A percentile compares a stretch with the other conserved stretches of the same genome.
Evolutionary conservation across 176 grass and related monocot species (phyloP).

Genomic region (Saccharum officinarum): DNA sequence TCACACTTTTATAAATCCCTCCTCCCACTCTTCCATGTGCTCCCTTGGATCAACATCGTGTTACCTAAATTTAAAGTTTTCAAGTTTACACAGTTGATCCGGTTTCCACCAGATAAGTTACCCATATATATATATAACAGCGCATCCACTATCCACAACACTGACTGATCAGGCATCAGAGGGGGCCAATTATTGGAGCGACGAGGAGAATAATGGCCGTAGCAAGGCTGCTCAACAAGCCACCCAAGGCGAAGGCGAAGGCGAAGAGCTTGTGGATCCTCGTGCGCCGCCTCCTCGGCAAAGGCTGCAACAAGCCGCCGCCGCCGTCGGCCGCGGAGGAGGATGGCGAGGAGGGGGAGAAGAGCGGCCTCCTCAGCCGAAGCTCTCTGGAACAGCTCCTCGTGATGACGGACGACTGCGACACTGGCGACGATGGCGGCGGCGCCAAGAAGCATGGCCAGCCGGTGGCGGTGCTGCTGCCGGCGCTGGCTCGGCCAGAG

Average conservation of each 20-base stretch:
- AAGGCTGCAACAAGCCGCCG: not conserved
- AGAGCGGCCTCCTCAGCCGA: constrained; percentile 43
- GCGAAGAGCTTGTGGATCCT: constrained; percentile 41
- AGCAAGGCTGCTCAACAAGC: constrained; percentile 9
- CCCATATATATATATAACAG: constrained; percentile 39
- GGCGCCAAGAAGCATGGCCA: constrained; percentile 22
- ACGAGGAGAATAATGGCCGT: constrained; percentile 3
- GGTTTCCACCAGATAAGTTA: too few species aligned
- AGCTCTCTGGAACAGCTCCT: constrained; percentile 50
- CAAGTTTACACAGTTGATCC: too few species aligned
- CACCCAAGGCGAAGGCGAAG: constrained; percentile 22
- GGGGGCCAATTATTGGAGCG: not conserved
- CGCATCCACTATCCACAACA: not conserved
- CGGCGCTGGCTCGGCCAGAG: not conserved
- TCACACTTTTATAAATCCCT: too few species aligned
- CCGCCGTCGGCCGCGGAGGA: not conserved
- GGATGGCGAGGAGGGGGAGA: not conserved
- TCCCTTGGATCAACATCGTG: too few species aligned
- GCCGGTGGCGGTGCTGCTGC: not conserved
- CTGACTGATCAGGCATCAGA: not conserved
- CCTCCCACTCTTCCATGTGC: too few species aligned
- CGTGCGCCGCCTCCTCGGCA: constrained; percentile 42
- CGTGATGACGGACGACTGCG: not conserved
- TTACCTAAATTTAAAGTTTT: too few species aligned
- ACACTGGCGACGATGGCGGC: not conserved